Conservation (phyloP, 164 flowering plant species). For the Umbellularia californica region DNA sequence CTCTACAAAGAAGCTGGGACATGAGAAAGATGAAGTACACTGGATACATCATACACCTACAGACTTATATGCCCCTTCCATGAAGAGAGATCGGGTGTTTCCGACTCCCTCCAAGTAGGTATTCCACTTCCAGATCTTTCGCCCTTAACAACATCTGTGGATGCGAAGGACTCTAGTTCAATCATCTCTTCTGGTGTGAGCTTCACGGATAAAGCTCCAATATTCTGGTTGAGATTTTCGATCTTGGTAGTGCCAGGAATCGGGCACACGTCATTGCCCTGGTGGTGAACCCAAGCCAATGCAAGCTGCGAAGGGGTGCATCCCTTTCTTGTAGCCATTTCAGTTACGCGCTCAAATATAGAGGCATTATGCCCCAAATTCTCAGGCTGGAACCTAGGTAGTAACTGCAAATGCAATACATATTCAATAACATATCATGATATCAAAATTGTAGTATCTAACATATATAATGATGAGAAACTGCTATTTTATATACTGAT, state of each 20-base stretch:
- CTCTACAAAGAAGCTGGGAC: background rate
- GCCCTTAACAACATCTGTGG: conserved; percentile 28
- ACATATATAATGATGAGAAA: too few species aligned
- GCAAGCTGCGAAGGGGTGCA: conserved; percentile 39
- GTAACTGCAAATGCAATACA: too few species aligned
- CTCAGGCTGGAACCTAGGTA: conserved; percentile 13
- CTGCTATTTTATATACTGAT: too few species aligned
- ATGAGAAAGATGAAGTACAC: background rate
- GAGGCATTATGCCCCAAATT: conserved; percentile 28
- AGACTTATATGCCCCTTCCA: conserved; percentile 18
- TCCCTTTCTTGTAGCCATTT: conserved; percentile 31
- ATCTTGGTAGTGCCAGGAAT: conserved; percentile 53
- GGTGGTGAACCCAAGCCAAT: conserved; percentile 44
- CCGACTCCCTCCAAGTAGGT: conserved; percentile 15
- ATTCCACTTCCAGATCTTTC: conserved; percentile 15
- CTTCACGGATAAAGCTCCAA: conserved; percentile 39
- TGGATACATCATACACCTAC: too few species aligned
- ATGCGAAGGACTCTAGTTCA: conserved; percentile 30
- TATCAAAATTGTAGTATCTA: too few species aligned
- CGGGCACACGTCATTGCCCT: conserved; percentile 34
- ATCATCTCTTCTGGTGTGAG: conserved; percentile 35
- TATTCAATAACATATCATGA: background rate
- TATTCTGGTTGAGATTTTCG: conserved; percentile 37
- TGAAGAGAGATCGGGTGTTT: conserved; percentile 21
- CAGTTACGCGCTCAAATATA: conserved; percentile 23